Percentiles rank a stretch among this genome's conserved stretches.
phyloP scores from a whole-genome alignment of 441 rosid species.

The Omphalea diandra region DNA sequence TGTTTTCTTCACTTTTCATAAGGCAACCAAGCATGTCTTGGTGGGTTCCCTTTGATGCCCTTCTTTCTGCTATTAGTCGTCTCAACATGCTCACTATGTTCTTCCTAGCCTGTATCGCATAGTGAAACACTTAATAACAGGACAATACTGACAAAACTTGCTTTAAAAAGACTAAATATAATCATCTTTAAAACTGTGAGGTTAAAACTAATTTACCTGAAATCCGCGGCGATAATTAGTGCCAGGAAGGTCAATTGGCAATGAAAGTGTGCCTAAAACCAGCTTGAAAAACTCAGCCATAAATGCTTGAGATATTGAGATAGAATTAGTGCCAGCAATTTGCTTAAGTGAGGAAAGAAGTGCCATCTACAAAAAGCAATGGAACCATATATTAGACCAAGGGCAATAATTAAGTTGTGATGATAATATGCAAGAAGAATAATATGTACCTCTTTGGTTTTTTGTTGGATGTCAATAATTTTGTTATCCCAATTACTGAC shows the following conservation, averaged over 20 bases:
- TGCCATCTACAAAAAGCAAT: constrained; percentile 74
- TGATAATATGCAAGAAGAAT: not conserved
- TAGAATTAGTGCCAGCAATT: constrained; percentile 56
- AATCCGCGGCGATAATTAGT: constrained; percentile 66
- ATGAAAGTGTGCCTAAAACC: constrained; percentile 73
- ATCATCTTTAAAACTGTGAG: too few relatives aligned
- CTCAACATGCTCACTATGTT: constrained; percentile 55
- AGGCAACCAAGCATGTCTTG: constrained; percentile 74
- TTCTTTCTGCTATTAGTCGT: constrained; percentile 53
- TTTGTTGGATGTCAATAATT: constrained; percentile 68
- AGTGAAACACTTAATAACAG: not conserved
- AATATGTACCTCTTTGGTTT: constrained; percentile 67
- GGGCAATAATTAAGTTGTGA: not conserved
- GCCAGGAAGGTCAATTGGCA: constrained; percentile 83
- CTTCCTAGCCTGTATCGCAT: constrained; percentile 69
- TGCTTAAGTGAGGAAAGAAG: constrained; percentile 74
- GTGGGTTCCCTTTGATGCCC: constrained; percentile 42
- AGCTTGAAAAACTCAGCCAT: constrained; percentile 83
- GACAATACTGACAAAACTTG: not conserved
- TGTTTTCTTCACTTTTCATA: constrained; percentile 56
- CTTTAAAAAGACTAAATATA: not conserved
- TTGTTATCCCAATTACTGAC: constrained; percentile 59
- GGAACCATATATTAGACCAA: too few relatives aligned
- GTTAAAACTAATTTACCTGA: too few relatives aligned
- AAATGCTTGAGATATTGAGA: constrained; percentile 41